A percentile compares a stretch with the other conserved stretches of the same genome.
phyloP scores from a whole-genome alignment of 1,284 basidiomycete genomes.

The Butyriboletus appendiculatus region DNA sequence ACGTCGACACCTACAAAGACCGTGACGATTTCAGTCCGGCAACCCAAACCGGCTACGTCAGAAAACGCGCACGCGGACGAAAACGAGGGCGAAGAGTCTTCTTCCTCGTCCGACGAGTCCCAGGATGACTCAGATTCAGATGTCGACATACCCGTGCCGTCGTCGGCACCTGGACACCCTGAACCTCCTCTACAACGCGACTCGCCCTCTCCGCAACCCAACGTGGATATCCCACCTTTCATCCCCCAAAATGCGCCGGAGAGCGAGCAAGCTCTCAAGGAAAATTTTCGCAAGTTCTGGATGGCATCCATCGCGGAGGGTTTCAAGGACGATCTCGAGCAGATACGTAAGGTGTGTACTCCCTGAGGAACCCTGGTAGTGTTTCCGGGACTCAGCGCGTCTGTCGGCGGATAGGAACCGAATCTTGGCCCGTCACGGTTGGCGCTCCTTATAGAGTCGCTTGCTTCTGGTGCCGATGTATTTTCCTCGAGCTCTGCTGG shows the following conservation, averaged over 20 bases:
- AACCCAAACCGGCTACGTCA: neutral
- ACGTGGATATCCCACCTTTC: conserved; percentile 50
- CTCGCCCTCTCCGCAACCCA: conserved; percentile 51
- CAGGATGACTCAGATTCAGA: conserved; percentile 16
- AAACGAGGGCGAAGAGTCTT: conserved; percentile 12
- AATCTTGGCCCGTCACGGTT: conserved; percentile 65
- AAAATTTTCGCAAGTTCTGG: conserved; percentile 76
- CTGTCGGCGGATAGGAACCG: conserved; percentile 54
- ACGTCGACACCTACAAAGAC: conserved; percentile 8
- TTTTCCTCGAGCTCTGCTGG: conserved; percentile 47
- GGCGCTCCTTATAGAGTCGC: conserved; percentile 71
- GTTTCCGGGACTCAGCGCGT: neutral
- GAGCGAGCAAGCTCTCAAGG: conserved; percentile 56
- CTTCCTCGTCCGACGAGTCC: conserved; percentile 31
- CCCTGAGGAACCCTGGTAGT: neutral
- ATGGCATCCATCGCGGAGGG: conserved; percentile 77
- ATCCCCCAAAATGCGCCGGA: conserved; percentile 40
- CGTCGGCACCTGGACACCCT: neutral
- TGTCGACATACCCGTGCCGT: neutral
- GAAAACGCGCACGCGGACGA: conserved; percentile 2
- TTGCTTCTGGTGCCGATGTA: conserved; percentile 74
- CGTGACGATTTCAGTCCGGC: conserved; percentile 7
- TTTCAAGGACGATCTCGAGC: conserved; percentile 75
- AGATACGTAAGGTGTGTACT: conserved; percentile 61
- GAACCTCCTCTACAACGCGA: conserved; percentile 19